A percentile compares a stretch with the other conserved stretches of the same genome.
Evolutionary conservation across 2,329 filamentous ascomycete species (phyloP).

Genomic region (Seiridium cupressi): DNA sequence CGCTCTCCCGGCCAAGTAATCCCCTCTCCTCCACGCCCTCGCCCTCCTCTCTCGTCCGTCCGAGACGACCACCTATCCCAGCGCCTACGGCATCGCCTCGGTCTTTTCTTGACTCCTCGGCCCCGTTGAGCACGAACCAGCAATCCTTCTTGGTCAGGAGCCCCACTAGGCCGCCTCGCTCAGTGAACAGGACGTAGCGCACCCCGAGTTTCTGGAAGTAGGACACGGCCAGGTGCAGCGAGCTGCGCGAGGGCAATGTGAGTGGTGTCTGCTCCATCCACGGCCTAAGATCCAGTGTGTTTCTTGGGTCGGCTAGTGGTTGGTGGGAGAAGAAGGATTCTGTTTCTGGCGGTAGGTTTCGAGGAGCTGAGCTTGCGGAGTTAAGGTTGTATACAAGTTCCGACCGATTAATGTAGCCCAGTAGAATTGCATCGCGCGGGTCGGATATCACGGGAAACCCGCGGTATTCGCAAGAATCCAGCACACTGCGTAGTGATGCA

Average conservation of each 20-base stretch:
- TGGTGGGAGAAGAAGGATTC: conserved; percentile 85
- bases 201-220: conserved; percentile 96
- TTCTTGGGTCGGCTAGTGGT: conserved; percentile 72
- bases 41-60: not conserved
- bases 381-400: conserved; percentile 82
- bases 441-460: conserved; percentile 90
- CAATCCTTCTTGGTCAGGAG: conserved; percentile 96
- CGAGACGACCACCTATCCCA: not conserved
- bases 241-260: conserved; percentile 74
- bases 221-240: conserved; percentile 78
- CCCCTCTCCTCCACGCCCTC: conserved; percentile 14
- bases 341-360: conserved; percentile 65
- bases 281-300: conserved; percentile 82
- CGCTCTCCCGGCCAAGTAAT: conserved; percentile 14
- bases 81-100: conserved; percentile 3
- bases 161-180: conserved; percentile 78
- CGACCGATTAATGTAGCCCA: conserved; percentile 91
- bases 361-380: conserved; percentile 53
- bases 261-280: conserved; percentile 99
- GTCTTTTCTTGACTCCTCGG: conserved; percentile 37
- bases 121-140: conserved; percentile 84
- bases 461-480: conserved; percentile 74
- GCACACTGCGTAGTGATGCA: conserved; percentile 66
- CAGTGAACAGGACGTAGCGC: conserved; percentile 83
- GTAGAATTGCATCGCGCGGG: conserved; percentile 70